phyloP scores from a whole-genome alignment of 176 grass and related monocot genomes.

The Oryza brachyantha region DNA sequence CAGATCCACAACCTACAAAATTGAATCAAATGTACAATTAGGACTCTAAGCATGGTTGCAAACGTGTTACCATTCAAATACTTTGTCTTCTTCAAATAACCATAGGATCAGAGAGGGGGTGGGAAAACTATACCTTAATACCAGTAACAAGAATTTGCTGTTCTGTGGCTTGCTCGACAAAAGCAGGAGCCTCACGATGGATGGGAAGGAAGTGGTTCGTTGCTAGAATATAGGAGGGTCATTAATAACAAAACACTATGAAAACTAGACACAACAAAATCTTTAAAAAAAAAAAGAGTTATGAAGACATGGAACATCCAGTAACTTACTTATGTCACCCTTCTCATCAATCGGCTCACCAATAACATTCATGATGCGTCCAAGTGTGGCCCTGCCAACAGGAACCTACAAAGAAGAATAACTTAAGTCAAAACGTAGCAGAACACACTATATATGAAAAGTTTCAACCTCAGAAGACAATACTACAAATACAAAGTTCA shows the following conservation, averaged over 20 bases:
- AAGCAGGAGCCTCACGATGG: constrained; percentile 87
- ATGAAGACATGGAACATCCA: background rate
- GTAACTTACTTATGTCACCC: constrained; percentile 79
- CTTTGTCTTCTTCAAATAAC: background rate
- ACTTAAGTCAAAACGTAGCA: background rate
- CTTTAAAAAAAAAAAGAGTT: background rate
- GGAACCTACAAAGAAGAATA: constrained; percentile 57
- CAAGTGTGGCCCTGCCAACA: constrained; percentile 92
- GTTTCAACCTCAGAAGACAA: background rate
- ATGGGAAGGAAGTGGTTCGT: constrained; percentile 86
- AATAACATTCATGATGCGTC: constrained; percentile 90
- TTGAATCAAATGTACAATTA: constrained; percentile 1
- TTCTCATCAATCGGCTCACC: constrained; percentile 89
- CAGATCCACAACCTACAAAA: constrained; percentile 78
- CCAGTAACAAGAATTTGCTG: constrained; percentile 97
- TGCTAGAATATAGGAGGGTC: constrained; percentile 29
- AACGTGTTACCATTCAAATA: background rate
- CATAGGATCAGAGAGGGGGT: background rate
- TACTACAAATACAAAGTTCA: background rate
- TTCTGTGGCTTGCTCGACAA: constrained; percentile 93
- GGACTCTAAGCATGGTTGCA: background rate
- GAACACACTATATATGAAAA: background rate
- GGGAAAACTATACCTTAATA: constrained; percentile 58
- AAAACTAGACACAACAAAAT: background rate
- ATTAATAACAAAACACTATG: constrained; percentile 1